A percentile compares a stretch with the other conserved stretches of the same genome.
Conservation (phyloP, 202 grass and related monocot genomes). For the Miscanthus sacchariflorus region DNA sequence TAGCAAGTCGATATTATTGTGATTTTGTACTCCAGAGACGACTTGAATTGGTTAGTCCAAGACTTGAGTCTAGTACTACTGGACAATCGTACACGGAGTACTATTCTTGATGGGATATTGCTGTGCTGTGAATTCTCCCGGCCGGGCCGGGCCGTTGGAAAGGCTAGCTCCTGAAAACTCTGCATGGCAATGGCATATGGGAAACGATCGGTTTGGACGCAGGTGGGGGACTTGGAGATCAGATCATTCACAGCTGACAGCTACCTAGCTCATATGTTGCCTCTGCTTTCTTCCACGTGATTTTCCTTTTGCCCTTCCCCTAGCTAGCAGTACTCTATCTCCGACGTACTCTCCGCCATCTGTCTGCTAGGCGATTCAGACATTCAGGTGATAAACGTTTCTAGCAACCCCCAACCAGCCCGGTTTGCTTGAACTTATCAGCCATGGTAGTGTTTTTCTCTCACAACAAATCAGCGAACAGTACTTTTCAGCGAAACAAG, state of each 20-base stretch:
- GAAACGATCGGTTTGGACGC: not conserved
- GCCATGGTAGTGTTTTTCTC: too few relatives aligned
- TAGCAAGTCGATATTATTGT: not conserved
- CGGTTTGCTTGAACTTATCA: too few relatives aligned
- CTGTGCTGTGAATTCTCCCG: not conserved
- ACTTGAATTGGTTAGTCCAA: constrained; percentile 3
- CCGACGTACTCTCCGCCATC: too few relatives aligned
- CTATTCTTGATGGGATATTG: not conserved
- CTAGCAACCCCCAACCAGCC: not conserved
- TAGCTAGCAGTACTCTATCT: not conserved
- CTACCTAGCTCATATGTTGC: not conserved
- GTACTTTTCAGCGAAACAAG: too few relatives aligned
- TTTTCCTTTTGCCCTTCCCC: not conserved
- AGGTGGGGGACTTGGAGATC: not conserved
- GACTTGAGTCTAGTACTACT: not conserved
- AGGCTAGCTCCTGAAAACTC: not conserved
- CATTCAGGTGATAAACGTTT: not conserved
- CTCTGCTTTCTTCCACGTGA: constrained; percentile 15
- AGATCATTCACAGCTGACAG: not conserved
- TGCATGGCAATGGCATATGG: not conserved
- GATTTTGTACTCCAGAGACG: not conserved
- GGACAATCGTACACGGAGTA: not conserved
- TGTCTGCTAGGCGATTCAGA: not conserved
- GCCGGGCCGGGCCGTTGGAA: not conserved
- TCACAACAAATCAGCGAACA: too few relatives aligned